Evolutionary conservation across 495 filamentous ascomycete genomes (phyloP), one percentile per base, ranked within the genome.

Genomic region (Penicillium malachiteum): DNA sequence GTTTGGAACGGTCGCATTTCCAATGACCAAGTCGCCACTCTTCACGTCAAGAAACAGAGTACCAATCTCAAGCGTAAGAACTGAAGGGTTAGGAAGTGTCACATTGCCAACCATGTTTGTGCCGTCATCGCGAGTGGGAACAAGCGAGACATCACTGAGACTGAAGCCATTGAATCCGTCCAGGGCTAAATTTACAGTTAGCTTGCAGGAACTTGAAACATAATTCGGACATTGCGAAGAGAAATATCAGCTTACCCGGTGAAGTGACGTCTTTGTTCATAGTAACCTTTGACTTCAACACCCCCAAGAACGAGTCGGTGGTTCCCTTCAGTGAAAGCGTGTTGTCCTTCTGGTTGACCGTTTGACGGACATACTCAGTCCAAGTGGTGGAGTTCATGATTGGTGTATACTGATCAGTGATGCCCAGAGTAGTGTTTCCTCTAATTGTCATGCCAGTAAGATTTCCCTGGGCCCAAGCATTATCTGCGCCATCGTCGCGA

Each of bases 1-100:
- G 66, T 87, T 76, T 64, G 78, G 67, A 43, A 90, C 63, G 38
- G 72, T 79, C 39, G 80, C 72, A 51, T 72, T 80, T 55, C 86
- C 86, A 57, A 87, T 72, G 18, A 66, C 13, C 40, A 70, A 57
- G 42, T 67, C 59, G 39, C 67, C 70, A 41, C 60, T 66, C 33
- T 68, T 65, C 50, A 75, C 64, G 34, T 75, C 64, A 7, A 75
- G 68, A 17, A 66, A 54, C 7, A 70, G 62, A 10, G 58, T 70
- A 49, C 70, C 72, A n/a, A 75, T 71, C 58, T 71, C 64, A 1
- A 75, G 55, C 7, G 68, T 75, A 30, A 75, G 52, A 10, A 71
- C 61, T n/a, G 72, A 75, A 0, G 65, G 67, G 41, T 75, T 75
- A 32, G 72, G 72, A 6, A 75, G 64, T 0, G 65, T 70, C 32